Evolutionary conservation across 352 stramenopile genomes (phyloP).

Genomic region (Globisporangium abappressorium): DNA sequence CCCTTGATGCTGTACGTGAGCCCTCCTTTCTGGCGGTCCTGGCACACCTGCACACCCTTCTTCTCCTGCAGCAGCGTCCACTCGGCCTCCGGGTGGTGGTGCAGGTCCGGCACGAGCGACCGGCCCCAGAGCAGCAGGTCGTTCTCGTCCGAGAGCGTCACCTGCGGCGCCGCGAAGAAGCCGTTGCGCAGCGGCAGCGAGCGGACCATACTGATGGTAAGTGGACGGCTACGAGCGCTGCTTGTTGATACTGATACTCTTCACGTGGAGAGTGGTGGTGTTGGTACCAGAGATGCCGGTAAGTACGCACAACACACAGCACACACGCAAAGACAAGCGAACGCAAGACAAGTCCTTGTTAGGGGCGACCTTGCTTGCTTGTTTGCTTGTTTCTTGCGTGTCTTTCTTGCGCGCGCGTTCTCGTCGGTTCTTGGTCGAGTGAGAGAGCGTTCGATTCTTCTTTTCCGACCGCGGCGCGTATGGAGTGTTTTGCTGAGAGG

Average conservation of each 20-base stretch:
- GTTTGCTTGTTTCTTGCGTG: conserved; percentile 3
- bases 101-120: conserved; percentile 63
- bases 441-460: neutral
- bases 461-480: neutral
- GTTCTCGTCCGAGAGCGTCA: conserved; percentile 56
- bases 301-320: neutral
- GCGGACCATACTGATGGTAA: conserved; percentile 52
- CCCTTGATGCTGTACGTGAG: conserved; percentile 78
- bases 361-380: conserved; percentile 2
- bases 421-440: neutral
- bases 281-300: neutral
- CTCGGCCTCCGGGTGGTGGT: conserved; percentile 68
- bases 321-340: neutral
- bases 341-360: conserved; percentile 7
- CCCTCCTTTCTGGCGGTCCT: conserved; percentile 80
- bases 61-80: conserved; percentile 78
- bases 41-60: conserved; percentile 60
- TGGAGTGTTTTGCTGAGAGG: neutral
- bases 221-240: neutral
- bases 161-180: conserved; percentile 68
- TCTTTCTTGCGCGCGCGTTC: neutral
- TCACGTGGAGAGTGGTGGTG: neutral
- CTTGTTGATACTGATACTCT: neutral
- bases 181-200: conserved; percentile 72
- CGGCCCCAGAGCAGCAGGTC: conserved; percentile 77